These are phyloP conservation scores for Letharia lupina DNA, from an alignment of 495 filamentous ascomycete genomes.

Conservation along the genomic window DNA sequence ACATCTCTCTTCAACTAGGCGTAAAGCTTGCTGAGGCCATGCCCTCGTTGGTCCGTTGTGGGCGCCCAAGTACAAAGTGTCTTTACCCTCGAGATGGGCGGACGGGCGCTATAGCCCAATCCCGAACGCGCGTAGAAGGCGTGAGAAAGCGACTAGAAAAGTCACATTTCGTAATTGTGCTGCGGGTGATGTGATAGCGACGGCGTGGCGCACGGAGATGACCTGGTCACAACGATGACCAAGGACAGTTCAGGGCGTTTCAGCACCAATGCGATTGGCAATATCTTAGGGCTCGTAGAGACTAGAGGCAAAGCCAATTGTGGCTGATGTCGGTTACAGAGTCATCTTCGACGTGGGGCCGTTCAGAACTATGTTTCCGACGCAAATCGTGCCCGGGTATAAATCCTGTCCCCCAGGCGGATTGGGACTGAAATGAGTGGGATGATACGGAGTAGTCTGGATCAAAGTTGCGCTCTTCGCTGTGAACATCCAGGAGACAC, in stretches of 20 bases:
- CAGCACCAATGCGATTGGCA: constrained; percentile 2
- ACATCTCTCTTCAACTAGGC: background rate
- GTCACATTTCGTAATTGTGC: constrained; percentile 5
- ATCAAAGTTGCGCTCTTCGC: background rate
- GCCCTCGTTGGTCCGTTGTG: background rate
- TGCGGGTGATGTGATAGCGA: constrained; percentile 16
- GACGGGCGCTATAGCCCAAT: background rate
- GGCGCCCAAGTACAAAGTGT: background rate
- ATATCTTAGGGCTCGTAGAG: background rate
- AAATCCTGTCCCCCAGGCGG: background rate
- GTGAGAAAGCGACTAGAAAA: constrained; percentile 5
- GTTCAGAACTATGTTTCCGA: background rate
- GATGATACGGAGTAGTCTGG: background rate
- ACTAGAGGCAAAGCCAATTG: background rate
- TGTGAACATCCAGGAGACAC: background rate
- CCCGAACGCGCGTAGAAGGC: constrained; percentile 3
- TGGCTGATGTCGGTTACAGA: constrained; percentile 1
- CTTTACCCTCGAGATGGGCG: background rate
- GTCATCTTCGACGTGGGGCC: background rate
- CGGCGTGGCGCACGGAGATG: constrained; percentile 9
- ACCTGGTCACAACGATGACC: constrained; percentile 8
- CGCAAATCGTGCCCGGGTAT: background rate
- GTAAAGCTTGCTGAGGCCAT: background rate
- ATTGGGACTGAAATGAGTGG: background rate
- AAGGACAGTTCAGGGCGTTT: background rate